A percentile compares a stretch with the other conserved stretches of the same genome.
phyloP scores from a whole-genome alignment of 2,329 filamentous ascomycete species.

The Chaetomium strumarium region DNA sequence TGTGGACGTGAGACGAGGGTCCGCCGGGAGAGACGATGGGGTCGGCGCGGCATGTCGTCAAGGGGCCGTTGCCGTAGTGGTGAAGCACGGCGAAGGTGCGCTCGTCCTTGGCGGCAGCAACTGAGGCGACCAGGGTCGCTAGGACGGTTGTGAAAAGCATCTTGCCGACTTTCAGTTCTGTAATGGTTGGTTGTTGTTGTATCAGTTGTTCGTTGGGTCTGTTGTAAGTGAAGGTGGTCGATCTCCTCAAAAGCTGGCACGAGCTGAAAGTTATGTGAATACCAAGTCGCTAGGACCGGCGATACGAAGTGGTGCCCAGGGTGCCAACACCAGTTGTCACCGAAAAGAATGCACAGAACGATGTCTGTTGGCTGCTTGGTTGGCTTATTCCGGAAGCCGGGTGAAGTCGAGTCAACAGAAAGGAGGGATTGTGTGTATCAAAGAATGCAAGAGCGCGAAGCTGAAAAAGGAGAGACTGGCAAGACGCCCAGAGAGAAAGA shows the following conservation, averaged over 20 bases:
- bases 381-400: not conserved
- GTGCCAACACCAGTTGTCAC: slow-evolving; percentile 16
- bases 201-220: not conserved
- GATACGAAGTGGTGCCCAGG: slow-evolving; percentile 1
- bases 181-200: not conserved
- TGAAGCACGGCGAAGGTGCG: slow-evolving; percentile 63
- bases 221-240: not conserved
- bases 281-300: slow-evolving; percentile 17
- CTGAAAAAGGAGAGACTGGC: slow-evolving; percentile 21
- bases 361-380: slow-evolving; percentile 4
- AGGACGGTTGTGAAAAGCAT: slow-evolving; percentile 25
- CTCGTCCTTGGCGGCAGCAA: slow-evolving; percentile 34
- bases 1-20: slow-evolving; percentile 60
- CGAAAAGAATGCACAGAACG: slow-evolving; percentile 6
- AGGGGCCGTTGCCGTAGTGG: slow-evolving; percentile 60
- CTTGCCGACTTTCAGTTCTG: not conserved
- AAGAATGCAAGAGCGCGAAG: slow-evolving; percentile 3
- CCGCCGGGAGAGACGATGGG: slow-evolving; percentile 61
- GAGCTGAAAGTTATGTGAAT: not conserved
- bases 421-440: slow-evolving; percentile 24
- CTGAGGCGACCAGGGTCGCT: slow-evolving; percentile 33
- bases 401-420: slow-evolving; percentile 16
- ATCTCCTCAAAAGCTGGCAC: slow-evolving; percentile 11
- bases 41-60: slow-evolving; percentile 56
- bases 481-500: slow-evolving; percentile 19